Conservation (phyloP, 2,329 filamentous ascomycete species). For the Onygenales sp. region DNA sequence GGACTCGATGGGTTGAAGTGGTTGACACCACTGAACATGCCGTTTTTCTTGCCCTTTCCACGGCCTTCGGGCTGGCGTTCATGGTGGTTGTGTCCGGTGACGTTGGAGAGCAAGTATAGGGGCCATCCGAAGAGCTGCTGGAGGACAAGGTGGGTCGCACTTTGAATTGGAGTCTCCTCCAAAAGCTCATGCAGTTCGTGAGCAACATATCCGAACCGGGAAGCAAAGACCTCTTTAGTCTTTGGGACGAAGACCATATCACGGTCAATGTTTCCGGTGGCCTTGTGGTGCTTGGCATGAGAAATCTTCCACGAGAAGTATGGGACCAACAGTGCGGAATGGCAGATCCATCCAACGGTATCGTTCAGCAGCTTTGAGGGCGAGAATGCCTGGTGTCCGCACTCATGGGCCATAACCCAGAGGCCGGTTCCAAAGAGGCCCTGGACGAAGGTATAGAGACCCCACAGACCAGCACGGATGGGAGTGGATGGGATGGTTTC, state of each 20-base stretch:
- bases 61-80: slow-evolving; percentile 85
- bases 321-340: slow-evolving; percentile 81
- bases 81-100: slow-evolving; percentile 94
- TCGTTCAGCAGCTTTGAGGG: slow-evolving; percentile 86
- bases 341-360: slow-evolving; percentile 80
- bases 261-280: slow-evolving; percentile 90
- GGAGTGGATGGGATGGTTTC: slow-evolving; percentile 65
- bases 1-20: slow-evolving; percentile 87
- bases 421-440: slow-evolving; percentile 87
- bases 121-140: slow-evolving; percentile 94
- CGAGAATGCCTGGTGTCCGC: slow-evolving; percentile 93
- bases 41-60: slow-evolving; percentile 85
- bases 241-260: slow-evolving; percentile 99
- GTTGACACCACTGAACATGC: slow-evolving; percentile 71
- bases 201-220: slow-evolving; percentile 59
- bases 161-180: slow-evolving; percentile 88
- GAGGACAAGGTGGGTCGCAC: slow-evolving; percentile 59
- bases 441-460: slow-evolving; percentile 69
- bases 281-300: slow-evolving; percentile 99
- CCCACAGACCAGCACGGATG: slow-evolving; percentile 56
- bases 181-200: slow-evolving; percentile 83
- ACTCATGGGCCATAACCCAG: slow-evolving; percentile 97
- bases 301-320: slow-evolving; percentile 99
- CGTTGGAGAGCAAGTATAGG: slow-evolving; percentile 81
- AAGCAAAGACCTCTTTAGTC: slow-evolving; percentile 73